These are phyloP conservation scores for Papilionanthe hybrid DNA, from an alignment of 116 monocot genomes.

Conservation along the genomic window DNA sequence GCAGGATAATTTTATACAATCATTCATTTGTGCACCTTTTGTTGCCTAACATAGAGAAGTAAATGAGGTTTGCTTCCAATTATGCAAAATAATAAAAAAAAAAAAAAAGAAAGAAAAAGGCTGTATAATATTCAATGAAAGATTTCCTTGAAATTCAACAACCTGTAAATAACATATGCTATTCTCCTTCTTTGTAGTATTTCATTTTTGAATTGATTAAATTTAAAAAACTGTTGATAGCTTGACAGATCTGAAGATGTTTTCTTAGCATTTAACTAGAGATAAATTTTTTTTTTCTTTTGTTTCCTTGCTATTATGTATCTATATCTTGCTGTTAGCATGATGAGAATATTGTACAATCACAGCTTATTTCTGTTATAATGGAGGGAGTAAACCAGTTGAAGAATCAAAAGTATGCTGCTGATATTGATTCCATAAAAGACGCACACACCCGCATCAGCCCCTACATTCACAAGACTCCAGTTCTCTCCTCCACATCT, in stretches of 20 bases:
- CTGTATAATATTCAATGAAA: background rate
- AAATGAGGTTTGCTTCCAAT: background rate
- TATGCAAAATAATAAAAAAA: background rate
- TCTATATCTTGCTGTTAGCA: background rate
- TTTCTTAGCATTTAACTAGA: background rate
- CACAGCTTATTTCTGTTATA: background rate
- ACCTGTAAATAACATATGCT: background rate
- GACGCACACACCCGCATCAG: conserved; percentile 66
- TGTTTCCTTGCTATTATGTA: background rate
- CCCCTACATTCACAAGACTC: conserved; percentile 67
- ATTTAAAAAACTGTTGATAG: background rate
- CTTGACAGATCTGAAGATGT: background rate
- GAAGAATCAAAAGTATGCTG: conserved; percentile 47
- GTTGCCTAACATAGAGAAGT: background rate
- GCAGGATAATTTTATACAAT: background rate
- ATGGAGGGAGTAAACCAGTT: conserved; percentile 34
- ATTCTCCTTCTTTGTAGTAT: background rate
- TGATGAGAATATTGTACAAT: background rate
- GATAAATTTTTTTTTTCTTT: background rate
- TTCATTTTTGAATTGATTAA: background rate
- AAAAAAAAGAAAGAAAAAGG: too few species aligned
- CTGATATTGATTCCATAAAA: conserved; percentile 71
- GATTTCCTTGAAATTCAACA: background rate
- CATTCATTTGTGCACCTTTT: background rate
- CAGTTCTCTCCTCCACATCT: conserved; percentile 63